phyloP scores from a whole-genome alignment of 495 filamentous ascomycete species.

The Penicillium atrosanguineum region DNA sequence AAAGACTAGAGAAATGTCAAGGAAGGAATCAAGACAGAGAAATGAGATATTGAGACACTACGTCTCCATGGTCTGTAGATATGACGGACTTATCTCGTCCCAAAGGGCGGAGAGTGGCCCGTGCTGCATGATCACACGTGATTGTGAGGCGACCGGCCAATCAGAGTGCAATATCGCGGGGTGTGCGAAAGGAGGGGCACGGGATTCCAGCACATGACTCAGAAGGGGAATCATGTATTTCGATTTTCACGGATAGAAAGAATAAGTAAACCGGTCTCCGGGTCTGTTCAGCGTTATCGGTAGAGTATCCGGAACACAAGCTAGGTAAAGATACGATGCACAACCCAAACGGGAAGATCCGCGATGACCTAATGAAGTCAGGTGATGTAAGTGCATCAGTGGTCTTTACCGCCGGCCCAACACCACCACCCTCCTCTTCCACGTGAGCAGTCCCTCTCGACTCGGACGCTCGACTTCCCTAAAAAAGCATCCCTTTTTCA shows the following conservation, averaged over 20 bases:
- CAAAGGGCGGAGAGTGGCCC: conserved; percentile 10
- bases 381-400: conserved; percentile 34
- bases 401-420: conserved; percentile 26
- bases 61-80: no score
- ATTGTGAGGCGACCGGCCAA: conserved; percentile 24
- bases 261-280: not conserved
- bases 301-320: not conserved
- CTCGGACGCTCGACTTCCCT: conserved; percentile 32
- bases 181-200: conserved; percentile 35
- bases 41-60: no score
- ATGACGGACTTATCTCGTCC: no score
- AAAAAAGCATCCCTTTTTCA: conserved; percentile 30
- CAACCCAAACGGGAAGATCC: not conserved
- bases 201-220: conserved; percentile 45
- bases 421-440: conserved; percentile 28
- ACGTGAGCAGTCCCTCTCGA: conserved; percentile 49
- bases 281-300: not conserved
- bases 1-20: no score
- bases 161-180: conserved; percentile 14
- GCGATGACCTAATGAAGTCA: conserved; percentile 23
- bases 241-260: not conserved
- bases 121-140: conserved; percentile 17
- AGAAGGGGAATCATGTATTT: not conserved
- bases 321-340: not conserved
- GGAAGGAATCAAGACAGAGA: no score